phyloP scores from a whole-genome alignment of 2,329 filamentous ascomycete species.

The Talaromyces sp. region DNA sequence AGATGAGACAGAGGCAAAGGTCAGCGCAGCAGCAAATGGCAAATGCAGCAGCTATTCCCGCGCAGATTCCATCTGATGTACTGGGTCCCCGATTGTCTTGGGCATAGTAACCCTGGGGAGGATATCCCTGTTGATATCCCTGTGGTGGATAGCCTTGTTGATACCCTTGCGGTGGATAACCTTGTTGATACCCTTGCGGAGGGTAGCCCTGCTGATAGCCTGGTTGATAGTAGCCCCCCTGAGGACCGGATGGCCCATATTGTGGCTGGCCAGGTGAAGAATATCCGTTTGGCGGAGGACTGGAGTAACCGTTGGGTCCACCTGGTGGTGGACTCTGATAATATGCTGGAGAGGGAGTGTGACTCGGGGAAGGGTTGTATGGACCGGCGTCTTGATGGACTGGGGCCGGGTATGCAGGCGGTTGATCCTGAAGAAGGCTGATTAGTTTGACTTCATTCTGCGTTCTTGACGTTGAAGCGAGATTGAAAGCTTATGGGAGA shows the following conservation, averaged over 20 bases:
- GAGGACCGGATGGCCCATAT: slow-evolving; percentile 22
- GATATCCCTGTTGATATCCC: slow-evolving; percentile 11
- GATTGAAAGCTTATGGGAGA: not conserved
- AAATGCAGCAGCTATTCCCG: slow-evolving; percentile 43
- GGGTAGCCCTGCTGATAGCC: slow-evolving; percentile 32
- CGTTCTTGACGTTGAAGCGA: no score
- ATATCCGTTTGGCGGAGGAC: slow-evolving; percentile 25
- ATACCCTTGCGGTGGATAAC: not conserved
- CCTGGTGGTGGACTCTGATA: slow-evolving; percentile 22
- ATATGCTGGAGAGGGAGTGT: slow-evolving; percentile 18
- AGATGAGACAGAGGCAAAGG: slow-evolving; percentile 23
- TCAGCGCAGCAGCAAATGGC: slow-evolving; percentile 46
- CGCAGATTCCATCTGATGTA: slow-evolving; percentile 37
- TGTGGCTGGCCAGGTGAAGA: slow-evolving; percentile 36
- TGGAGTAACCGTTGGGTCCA: slow-evolving; percentile 24
- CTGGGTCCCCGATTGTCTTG: slow-evolving; percentile 14
- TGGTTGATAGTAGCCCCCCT: slow-evolving; percentile 33
- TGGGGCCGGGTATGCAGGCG: slow-evolving; percentile 35
- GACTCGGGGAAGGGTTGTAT: slow-evolving; percentile 15
- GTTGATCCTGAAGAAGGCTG: slow-evolving; percentile 14
- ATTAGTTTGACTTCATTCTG: not conserved
- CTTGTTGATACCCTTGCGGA: slow-evolving; percentile 26
- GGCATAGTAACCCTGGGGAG: slow-evolving; percentile 24
- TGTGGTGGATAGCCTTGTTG: slow-evolving; percentile 16
- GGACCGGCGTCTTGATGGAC: slow-evolving; percentile 29